Evolutionary conservation across 2,329 filamentous ascomycete species (phyloP).

Genomic region (Thermothelomyces thermophilus): DNA sequence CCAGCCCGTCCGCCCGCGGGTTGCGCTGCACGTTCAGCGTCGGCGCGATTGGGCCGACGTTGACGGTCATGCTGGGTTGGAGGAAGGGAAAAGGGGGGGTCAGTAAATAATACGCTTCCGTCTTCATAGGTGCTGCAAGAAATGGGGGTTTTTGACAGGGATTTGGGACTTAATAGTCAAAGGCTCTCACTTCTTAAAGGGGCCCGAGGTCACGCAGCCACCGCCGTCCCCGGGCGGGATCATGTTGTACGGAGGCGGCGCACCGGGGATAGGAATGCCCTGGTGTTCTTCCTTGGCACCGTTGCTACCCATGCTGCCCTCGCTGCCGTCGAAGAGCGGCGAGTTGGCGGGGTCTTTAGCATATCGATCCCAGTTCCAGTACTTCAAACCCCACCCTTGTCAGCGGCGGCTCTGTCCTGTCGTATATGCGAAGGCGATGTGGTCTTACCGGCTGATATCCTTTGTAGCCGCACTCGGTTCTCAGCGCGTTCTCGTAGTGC

Average conservation of each 20-base stretch:
- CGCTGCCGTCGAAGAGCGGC: constrained; percentile 43
- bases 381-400: constrained; percentile 17
- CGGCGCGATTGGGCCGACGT: constrained; percentile 28
- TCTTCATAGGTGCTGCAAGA: no score
- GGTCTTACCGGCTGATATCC: constrained; percentile 27
- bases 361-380: constrained; percentile 41
- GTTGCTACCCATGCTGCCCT: constrained; percentile 37
- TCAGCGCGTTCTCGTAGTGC: constrained; percentile 28
- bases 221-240: constrained; percentile 28
- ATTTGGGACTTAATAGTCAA: no score
- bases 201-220: constrained; percentile 30
- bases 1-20: constrained; percentile 19
- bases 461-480: constrained; percentile 28
- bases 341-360: constrained; percentile 36
- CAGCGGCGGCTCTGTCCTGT: no score
- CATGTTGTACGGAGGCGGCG: constrained; percentile 18
- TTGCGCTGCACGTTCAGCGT: constrained; percentile 11
- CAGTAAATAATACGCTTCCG: no score
- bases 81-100: no score
- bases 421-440: no score
- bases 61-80: constrained; percentile 26
- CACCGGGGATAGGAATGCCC: constrained; percentile 23
- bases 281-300: constrained; percentile 30
- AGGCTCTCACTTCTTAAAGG: constrained; percentile 28
- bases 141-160: no score